Percentiles rank a stretch among this genome's conserved stretches.
phyloP scores from a whole-genome alignment of 306 rosid genomes.

The Prinsepia uniflora region DNA sequence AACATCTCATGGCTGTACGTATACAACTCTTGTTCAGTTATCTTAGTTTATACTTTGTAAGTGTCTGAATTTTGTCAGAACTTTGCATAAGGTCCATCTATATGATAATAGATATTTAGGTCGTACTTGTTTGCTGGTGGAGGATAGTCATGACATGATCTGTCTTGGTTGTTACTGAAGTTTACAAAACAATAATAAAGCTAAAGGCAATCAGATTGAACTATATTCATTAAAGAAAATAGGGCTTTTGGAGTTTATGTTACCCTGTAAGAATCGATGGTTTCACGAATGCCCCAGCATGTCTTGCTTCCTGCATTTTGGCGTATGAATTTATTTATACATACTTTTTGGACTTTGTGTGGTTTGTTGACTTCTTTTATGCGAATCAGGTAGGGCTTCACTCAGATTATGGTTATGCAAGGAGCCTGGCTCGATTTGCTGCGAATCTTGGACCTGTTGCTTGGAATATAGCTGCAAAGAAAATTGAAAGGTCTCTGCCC shows the following conservation, averaged over 20 bases:
- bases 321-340: neutral
- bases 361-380: constrained; percentile 23
- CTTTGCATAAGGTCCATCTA: neutral
- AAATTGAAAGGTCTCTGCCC: constrained; percentile 44
- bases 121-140: neutral
- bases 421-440: constrained; percentile 64
- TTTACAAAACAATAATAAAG: neutral
- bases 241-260: neutral
- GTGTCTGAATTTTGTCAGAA: constrained; percentile 7
- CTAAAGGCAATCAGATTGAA: neutral
- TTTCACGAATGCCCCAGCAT: neutral
- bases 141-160: neutral
- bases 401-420: constrained; percentile 52
- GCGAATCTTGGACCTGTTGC: constrained; percentile 50
- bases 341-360: neutral
- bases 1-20: constrained; percentile 54
- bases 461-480: constrained; percentile 56
- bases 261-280: neutral
- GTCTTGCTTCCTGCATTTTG: constrained; percentile 15
- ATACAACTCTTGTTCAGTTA: constrained; percentile 12
- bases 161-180: neutral
- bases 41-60: constrained; percentile 1
- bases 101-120: neutral
- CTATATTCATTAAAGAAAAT: neutral
- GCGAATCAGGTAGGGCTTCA: constrained; percentile 59